Evolutionary conservation across 192 early-diverging fungal genomes (phyloP).

Genomic region (Dissophora ornata): DNA sequence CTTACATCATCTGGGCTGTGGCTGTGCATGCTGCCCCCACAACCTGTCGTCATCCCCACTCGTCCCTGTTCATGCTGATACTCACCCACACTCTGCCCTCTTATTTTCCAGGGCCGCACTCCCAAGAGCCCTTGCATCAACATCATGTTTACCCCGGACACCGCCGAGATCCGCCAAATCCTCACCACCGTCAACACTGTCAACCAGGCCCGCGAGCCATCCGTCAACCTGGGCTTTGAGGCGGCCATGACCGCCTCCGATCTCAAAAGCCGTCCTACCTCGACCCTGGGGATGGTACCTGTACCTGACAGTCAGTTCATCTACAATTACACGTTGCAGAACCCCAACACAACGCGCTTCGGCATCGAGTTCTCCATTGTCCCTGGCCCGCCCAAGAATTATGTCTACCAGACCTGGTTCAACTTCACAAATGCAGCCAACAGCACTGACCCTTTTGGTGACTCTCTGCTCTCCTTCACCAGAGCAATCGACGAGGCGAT

Average conservation of each 20-base stretch:
- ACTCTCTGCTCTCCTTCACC: slow-evolving; percentile 67
- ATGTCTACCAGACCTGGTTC: slow-evolving; percentile 82
- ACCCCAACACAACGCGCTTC: slow-evolving; percentile 76
- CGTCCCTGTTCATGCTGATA: too few relatives aligned
- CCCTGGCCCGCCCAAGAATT: slow-evolving; percentile 59
- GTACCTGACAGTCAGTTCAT: slow-evolving; percentile 69
- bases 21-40: too few relatives aligned
- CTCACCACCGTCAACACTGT: slow-evolving; percentile 24
- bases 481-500: slow-evolving; percentile 81
- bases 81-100: background rate
- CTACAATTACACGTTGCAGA: slow-evolving; percentile 73
- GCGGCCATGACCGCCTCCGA: slow-evolving; percentile 31
- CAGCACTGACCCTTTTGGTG: slow-evolving; percentile 70
- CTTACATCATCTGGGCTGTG: too few relatives aligned
- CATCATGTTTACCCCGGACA: slow-evolving; percentile 69
- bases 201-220: slow-evolving; percentile 35
- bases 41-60: background rate
- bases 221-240: slow-evolving; percentile 29
- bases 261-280: slow-evolving; percentile 29
- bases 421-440: slow-evolving; percentile 71
- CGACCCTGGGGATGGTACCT: slow-evolving; percentile 62
- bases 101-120: slow-evolving; percentile 57
- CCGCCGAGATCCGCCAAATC: slow-evolving; percentile 39
- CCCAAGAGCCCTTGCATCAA: slow-evolving; percentile 65
- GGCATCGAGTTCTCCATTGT: slow-evolving; percentile 63